Evolutionary conservation across 2,329 filamentous ascomycete genomes (phyloP).

Genomic region (Trichoderma simmonsii): DNA sequence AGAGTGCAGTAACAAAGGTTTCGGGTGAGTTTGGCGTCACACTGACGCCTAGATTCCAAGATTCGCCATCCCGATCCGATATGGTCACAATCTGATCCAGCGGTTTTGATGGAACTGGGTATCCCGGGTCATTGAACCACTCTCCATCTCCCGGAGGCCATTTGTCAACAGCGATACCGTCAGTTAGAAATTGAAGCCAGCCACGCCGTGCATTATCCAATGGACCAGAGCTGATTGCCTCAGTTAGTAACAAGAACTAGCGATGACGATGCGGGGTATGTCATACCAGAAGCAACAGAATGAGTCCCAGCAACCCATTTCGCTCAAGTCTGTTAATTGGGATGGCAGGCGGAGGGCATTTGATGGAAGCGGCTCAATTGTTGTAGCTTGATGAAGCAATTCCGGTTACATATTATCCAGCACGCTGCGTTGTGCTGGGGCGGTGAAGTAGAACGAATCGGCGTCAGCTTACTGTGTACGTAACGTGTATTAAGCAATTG

Average conservation of each 20-base stretch:
- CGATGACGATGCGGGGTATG: neutral
- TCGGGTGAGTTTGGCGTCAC: neutral
- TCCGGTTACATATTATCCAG: neutral
- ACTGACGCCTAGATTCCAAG: neutral
- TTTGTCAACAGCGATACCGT: neutral
- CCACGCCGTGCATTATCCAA: neutral
- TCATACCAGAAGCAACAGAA: constrained; percentile 7
- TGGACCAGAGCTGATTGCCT: neutral
- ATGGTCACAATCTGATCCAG: neutral
- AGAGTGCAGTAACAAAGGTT: neutral
- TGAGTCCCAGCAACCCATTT: constrained; percentile 4
- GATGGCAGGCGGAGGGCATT: neutral
- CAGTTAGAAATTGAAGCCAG: neutral
- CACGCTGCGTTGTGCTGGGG: neutral
- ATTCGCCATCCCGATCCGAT: neutral
- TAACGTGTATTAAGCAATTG: neutral
- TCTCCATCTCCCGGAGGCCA: constrained; percentile 2
- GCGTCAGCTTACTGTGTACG: neutral
- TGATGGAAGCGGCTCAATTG: neutral
- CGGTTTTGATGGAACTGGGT: neutral
- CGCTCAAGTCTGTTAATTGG: neutral
- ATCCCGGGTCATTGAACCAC: neutral
- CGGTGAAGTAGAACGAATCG: neutral
- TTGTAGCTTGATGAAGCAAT: neutral
- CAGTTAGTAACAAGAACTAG: neutral